Evolutionary conservation across 768 basidiomycete genomes (phyloP).

Genomic region (Rossbeevera mucosa): DNA sequence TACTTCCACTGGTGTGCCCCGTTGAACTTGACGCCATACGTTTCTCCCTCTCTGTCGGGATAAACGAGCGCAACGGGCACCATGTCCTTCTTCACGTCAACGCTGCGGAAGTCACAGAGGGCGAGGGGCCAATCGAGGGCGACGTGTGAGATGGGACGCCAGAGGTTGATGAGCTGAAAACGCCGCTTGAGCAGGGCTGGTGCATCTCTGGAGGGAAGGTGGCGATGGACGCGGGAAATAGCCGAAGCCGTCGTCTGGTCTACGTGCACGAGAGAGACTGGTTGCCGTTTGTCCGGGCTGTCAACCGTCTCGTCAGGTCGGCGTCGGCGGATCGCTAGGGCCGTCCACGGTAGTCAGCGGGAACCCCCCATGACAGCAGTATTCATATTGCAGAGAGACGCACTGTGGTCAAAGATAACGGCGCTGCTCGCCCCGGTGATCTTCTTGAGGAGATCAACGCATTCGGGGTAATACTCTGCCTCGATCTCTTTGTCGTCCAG

Average conservation of each 20-base stretch:
- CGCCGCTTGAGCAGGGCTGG: conserved; percentile 38
- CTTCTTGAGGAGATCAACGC: conserved; percentile 35
- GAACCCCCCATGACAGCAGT: too few relatives aligned
- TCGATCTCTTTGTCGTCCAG: conserved; percentile 33
- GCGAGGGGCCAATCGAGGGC: not conserved
- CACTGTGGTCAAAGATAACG: conserved; percentile 42
- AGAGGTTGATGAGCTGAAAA: conserved; percentile 53
- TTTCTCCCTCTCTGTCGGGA: conserved; percentile 39
- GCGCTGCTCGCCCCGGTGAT: conserved; percentile 35
- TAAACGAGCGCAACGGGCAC: not conserved
- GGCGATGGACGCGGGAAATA: conserved; percentile 39
- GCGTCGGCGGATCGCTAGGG: conserved; percentile 41
- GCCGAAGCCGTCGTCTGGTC: conserved; percentile 40
- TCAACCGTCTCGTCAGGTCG: conserved; percentile 35
- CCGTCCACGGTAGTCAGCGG: not conserved
- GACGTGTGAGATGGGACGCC: conserved; percentile 46
- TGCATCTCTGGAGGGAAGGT: conserved; percentile 39
- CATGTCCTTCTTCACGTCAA: not conserved
- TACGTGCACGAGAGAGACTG: conserved; percentile 39
- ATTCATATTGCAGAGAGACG: conserved; percentile 8
- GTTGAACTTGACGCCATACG: conserved; percentile 34
- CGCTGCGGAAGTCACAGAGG: not conserved
- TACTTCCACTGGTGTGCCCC: conserved; percentile 44
- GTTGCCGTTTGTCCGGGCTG: conserved; percentile 40
- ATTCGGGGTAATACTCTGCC: conserved; percentile 38